Evolutionary conservation across 306 rosid genomes (phyloP).

Genomic region (Macrotyloma uniflorum): DNA sequence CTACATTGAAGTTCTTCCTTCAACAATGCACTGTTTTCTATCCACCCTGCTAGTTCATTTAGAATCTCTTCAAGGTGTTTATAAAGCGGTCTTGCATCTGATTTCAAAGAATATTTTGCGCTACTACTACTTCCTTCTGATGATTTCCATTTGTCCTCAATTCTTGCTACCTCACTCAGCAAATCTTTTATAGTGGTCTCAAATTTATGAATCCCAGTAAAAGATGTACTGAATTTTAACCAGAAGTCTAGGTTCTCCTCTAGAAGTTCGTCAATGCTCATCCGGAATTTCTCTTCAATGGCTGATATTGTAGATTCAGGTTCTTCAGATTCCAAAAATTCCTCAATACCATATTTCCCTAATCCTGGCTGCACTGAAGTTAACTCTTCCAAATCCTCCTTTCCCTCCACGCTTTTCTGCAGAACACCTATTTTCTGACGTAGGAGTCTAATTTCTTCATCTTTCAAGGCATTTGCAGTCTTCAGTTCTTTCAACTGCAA

Average conservation of each 20-base stretch:
- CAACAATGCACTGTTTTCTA: conserved; percentile 52
- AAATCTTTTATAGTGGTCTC: conserved; percentile 64
- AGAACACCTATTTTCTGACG: conserved; percentile 65
- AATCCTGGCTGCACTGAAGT: conserved; percentile 10
- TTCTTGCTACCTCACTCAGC: conserved; percentile 49
- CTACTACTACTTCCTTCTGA: conserved; percentile 53
- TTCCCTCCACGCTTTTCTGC: conserved; percentile 51
- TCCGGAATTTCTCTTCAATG: conserved; percentile 67
- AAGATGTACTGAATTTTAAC: conserved; percentile 68
- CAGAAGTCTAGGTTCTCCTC: conserved; percentile 87
- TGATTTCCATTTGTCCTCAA: conserved; percentile 52
- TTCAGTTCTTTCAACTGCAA: conserved; percentile 64
- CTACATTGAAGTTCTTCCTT: conserved; percentile 71
- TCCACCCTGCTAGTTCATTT: conserved; percentile 70
- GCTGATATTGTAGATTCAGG: conserved; percentile 40
- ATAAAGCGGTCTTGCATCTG: conserved; percentile 78
- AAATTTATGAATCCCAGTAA: conserved; percentile 64
- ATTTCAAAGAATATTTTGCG: conserved; percentile 51
- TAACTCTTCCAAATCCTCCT: conserved; percentile 38
- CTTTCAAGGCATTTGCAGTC: conserved; percentile 59
- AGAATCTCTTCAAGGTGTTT: conserved; percentile 76
- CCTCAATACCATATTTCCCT: not conserved
- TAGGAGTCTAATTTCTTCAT: conserved; percentile 76
- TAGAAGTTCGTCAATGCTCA: conserved; percentile 66
- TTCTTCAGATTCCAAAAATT: not conserved